phyloP scores from a whole-genome alignment of 352 stramenopile genomes.

The Phytophthora palmivora region DNA sequence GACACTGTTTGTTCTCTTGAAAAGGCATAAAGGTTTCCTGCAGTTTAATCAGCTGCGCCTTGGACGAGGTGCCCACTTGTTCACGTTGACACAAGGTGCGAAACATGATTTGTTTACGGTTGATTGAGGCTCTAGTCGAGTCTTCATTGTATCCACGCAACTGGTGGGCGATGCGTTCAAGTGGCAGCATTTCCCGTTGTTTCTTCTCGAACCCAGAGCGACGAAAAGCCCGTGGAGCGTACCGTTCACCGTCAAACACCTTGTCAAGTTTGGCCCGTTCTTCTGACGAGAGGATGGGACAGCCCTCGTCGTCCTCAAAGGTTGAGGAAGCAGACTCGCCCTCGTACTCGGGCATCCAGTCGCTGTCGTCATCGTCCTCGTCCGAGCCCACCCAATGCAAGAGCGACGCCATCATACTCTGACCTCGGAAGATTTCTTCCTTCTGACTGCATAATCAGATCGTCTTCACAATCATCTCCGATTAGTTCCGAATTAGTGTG shows the following conservation, averaged over 20 bases:
- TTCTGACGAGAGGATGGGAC: conserved; percentile 52
- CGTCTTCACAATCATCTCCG: neutral
- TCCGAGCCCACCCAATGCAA: conserved; percentile 35
- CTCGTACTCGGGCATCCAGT: conserved; percentile 39
- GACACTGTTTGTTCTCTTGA: conserved; percentile 79
- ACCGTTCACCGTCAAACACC: conserved; percentile 71
- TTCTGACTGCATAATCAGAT: conserved; percentile 25
- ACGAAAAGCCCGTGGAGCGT: conserved; percentile 66
- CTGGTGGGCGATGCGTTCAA: conserved; percentile 77
- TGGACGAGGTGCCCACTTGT: conserved; percentile 66
- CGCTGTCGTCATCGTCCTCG: conserved; percentile 37
- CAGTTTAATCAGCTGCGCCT: conserved; percentile 68
- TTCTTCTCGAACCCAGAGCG: conserved; percentile 64
- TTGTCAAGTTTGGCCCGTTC: conserved; percentile 64
- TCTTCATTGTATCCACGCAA: conserved; percentile 60
- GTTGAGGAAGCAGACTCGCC: conserved; percentile 30
- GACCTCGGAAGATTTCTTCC: conserved; percentile 9
- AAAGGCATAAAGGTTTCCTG: conserved; percentile 88
- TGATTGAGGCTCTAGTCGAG: neutral
- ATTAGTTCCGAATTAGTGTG: no score
- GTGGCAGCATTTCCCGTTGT: conserved; percentile 50
- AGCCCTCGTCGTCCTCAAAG: conserved; percentile 37
- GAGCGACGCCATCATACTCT: conserved; percentile 33
- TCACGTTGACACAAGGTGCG: conserved; percentile 74
- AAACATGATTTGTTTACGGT: conserved; percentile 53